Base-by-base conservation (phyloP, 2,329 filamentous ascomycete species). In the Colletotrichum scovillei region DNA sequence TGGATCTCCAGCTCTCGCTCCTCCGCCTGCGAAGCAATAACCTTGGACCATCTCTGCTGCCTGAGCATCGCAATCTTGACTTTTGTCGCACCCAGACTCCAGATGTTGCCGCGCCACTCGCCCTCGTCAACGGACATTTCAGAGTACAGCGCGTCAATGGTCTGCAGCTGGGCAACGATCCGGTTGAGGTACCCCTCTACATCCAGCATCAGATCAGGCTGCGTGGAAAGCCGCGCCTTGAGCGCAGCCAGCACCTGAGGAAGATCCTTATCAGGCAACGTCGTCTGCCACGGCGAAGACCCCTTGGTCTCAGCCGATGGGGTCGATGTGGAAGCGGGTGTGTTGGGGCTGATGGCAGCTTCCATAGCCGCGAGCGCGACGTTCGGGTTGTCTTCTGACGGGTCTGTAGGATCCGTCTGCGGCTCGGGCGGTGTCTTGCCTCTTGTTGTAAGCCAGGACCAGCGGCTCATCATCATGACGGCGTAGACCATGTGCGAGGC, bases 381-480 rank as follows among this genome's bases (percentile, higher is more conserved):
- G 42, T 73, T 73, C 1, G 66, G 66, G 7, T 73, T 28, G 1
- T 53, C 14, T 7, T n/a, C 30, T 0, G 67, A 59, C 7, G 67
- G 70, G 7, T 75, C 66, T 0, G 1, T 4, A 0, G 35, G 57
- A 14, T 57, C 72, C n/a, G 28, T 12, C 28, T 14, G 35, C 12
- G n/a, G 22, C 26, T 35, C 35, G 22, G 22, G 2, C 22, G 22
- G 4, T 26, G 16, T 24, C 2, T 38, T 9, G 4, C 30, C 24
- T 5, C 52, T 28, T 22, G 63, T 83, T 0, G 85, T 80, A 0
- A 88, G 80, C 56, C 86, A 87, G 5, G 86, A 84, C 87, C 87
- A 89, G 7, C 87, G 83, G 1, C 86, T 84, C 0, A 89, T 81
- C 82, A 88, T 87, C 5, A 83, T 86, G 55, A 88, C 78, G n/a